phyloP scores from a whole-genome alignment of 2,329 filamentous ascomycete species.

The Sporothrix variecibatus region DNA sequence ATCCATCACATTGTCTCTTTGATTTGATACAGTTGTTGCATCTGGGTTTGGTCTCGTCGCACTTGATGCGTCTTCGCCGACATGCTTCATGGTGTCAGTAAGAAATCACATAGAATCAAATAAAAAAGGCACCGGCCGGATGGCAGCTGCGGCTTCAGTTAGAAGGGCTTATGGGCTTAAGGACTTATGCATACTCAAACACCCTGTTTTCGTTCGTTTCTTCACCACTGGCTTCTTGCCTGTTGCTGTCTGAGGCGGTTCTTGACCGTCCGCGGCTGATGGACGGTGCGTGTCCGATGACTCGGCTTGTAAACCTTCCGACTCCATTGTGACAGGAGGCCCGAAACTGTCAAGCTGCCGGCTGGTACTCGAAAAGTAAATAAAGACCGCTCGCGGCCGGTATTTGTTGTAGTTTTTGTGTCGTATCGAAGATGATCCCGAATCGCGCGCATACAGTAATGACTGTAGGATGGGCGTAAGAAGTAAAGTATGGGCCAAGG shows the following conservation, averaged over 20 bases:
- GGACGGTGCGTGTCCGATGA: neutral
- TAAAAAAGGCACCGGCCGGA: neutral
- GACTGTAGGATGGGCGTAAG: neutral
- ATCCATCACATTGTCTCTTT: slow-evolving; percentile 80
- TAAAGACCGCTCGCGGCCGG: too few species aligned
- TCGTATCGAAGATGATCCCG: neutral
- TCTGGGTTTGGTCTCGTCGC: slow-evolving; percentile 82
- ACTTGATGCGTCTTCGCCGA: slow-evolving; percentile 93
- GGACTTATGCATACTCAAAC: slow-evolving; percentile 66
- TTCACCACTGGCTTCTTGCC: slow-evolving; percentile 53
- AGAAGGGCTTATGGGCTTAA: neutral
- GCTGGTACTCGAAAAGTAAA: neutral
- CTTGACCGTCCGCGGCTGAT: slow-evolving; percentile 2
- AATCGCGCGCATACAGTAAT: neutral
- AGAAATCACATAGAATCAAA: neutral
- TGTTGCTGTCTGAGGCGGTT: slow-evolving; percentile 29
- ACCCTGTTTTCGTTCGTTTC: slow-evolving; percentile 88
- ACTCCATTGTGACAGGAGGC: neutral
- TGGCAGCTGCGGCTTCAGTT: neutral
- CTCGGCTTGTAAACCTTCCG: neutral
- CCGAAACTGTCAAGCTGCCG: neutral
- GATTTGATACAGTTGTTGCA: slow-evolving; percentile 87
- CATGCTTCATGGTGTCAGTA: slow-evolving; percentile 61
- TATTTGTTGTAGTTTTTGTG: neutral
- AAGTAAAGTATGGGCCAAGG: neutral